These are phyloP conservation scores for Plasmodium malariae DNA, from an alignment of 169 alveolate genomes.

Conservation along the genomic window DNA sequence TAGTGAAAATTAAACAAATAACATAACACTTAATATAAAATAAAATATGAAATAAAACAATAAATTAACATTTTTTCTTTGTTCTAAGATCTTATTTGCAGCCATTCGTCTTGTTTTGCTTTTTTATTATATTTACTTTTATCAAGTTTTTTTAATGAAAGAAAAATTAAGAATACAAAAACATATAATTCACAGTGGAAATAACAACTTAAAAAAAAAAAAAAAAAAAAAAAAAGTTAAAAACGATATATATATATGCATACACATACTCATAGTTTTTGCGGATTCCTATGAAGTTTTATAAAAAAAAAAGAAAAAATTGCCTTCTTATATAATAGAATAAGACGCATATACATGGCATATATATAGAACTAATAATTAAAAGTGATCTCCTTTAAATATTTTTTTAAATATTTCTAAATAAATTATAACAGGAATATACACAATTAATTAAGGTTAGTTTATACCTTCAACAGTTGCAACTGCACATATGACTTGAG, in stretches of 20 bases:
- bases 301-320: slow-evolving; percentile 23
- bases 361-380: slow-evolving; percentile 13
- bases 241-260: slow-evolving; percentile 1
- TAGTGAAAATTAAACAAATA: background rate
- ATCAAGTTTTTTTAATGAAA: background rate
- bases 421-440: slow-evolving; percentile 34
- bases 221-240: slow-evolving; percentile 8
- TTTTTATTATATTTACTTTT: slow-evolving; percentile 1
- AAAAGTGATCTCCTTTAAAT: background rate
- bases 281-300: slow-evolving; percentile 9
- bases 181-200: slow-evolving; percentile 27
- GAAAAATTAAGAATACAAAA: slow-evolving; percentile 22
- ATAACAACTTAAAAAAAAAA: slow-evolving; percentile 20
- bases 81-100: background rate
- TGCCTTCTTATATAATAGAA: slow-evolving; percentile 3
- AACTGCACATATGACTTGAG: slow-evolving; percentile 74
- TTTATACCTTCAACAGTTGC: slow-evolving; percentile 74
- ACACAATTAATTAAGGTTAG: slow-evolving; percentile 31
- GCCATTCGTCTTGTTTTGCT: background rate
- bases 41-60: background rate
- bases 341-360: slow-evolving; percentile 21
- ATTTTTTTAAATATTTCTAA: slow-evolving; percentile 8
- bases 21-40: background rate
- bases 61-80: background rate
- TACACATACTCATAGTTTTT: slow-evolving; percentile 5